Evolutionary conservation across 129 eudicot genomes (phyloP).

Genomic region (Helichrysum umbraculigerum): DNA sequence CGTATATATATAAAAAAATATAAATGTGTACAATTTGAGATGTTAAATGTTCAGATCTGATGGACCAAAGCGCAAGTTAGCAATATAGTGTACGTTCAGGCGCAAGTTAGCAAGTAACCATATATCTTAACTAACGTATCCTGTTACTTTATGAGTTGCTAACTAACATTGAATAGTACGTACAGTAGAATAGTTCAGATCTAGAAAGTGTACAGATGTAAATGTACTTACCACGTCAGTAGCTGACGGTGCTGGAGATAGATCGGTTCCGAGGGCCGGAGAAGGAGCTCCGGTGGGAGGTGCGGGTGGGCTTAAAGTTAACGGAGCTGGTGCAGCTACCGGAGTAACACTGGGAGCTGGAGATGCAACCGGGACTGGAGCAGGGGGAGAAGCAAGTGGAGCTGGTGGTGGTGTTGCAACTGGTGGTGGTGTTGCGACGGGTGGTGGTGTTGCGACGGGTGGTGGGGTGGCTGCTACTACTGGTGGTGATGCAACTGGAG

Average conservation of each 20-base stretch:
- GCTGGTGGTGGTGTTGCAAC: slow-evolving; percentile 45
- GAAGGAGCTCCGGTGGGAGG: slow-evolving; percentile 68
- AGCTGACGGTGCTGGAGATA: slow-evolving; percentile 62
- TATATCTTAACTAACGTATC: background rate
- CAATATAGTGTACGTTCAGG: background rate
- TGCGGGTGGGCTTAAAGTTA: slow-evolving; percentile 54
- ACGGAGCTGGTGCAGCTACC: slow-evolving; percentile 44
- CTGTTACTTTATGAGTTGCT: background rate
- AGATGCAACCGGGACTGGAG: slow-evolving; percentile 35
- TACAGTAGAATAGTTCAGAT: slow-evolving; percentile 16
- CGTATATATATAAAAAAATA: background rate
- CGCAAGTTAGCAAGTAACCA: slow-evolving; percentile 13
- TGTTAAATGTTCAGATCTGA: slow-evolving; percentile 24
- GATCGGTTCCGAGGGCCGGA: slow-evolving; percentile 38
- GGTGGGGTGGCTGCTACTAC: slow-evolving; percentile 33
- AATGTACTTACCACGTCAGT: slow-evolving; percentile 48
- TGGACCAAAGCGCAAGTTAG: background rate
- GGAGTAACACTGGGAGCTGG: slow-evolving; percentile 39
- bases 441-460: slow-evolving; percentile 44
- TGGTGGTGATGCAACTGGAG: slow-evolving; percentile 37
- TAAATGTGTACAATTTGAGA: too few species aligned
- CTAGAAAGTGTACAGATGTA: background rate
- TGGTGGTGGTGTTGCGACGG: slow-evolving; percentile 35
- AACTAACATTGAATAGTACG: slow-evolving; percentile 8
- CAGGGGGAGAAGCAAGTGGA: slow-evolving; percentile 36